Evolutionary conservation across 257 asterid genomes (phyloP).

Genomic region (Penstemon newberryi): DNA sequence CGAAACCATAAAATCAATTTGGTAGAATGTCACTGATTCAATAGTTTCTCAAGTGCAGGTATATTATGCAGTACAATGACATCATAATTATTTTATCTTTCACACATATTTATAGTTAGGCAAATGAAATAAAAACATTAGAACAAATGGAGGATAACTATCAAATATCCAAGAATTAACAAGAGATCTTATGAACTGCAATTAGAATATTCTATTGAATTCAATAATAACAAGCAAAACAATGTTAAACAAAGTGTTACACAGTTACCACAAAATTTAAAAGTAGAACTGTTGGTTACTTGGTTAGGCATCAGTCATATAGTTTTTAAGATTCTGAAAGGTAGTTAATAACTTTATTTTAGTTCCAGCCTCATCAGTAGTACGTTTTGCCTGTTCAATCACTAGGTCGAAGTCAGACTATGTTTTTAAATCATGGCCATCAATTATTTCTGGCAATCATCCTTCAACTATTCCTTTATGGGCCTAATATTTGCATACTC

Average conservation of each 20-base stretch:
- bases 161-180: not conserved
- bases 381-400: not conserved
- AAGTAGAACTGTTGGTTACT: not conserved
- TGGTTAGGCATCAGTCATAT: not conserved
- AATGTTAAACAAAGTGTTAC: not conserved
- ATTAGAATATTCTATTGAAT: not conserved
- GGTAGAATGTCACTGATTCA: not conserved
- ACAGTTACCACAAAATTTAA: not conserved
- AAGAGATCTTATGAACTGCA: not conserved
- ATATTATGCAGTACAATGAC: constrained; percentile 7
- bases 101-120: not conserved
- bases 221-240: constrained; percentile 6
- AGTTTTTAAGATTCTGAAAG: not conserved
- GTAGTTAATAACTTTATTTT: not conserved
- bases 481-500: not conserved
- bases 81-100: not conserved
- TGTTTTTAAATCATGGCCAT: not conserved
- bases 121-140: not conserved
- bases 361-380: not conserved
- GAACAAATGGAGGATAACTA: not conserved
- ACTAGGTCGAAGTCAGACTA: not conserved
- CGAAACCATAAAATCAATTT: not conserved
- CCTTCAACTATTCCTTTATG: not conserved
- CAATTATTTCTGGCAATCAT: not conserved
- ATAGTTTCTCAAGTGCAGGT: not conserved